Conservation (phyloP, 495 filamentous ascomycete species). For the Penicilliopsis zonata region DNA sequence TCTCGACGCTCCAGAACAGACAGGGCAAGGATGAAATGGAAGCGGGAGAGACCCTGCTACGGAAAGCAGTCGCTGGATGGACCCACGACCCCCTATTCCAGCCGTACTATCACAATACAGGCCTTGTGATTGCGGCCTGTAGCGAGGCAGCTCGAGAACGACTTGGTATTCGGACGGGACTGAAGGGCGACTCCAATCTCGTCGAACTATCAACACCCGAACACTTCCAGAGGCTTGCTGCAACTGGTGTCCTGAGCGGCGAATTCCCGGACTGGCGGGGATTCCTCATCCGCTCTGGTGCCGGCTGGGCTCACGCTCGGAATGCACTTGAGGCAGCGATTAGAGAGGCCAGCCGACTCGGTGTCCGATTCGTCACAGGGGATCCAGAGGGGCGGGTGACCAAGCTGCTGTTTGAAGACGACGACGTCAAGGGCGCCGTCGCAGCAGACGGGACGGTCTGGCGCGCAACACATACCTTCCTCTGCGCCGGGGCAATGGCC, state of each 20-base stretch:
- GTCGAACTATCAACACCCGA: conserved; percentile 6
- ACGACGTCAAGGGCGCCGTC: conserved; percentile 14
- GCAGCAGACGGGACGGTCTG: conserved; percentile 16
- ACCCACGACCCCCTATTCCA: conserved; percentile 30
- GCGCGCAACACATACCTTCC: conserved; percentile 19
- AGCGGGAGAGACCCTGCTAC: conserved; percentile 16
- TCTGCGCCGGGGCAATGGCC: conserved; percentile 26
- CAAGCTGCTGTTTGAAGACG: conserved; percentile 13
- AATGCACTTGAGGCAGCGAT: conserved; percentile 21
- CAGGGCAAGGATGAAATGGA: conserved; percentile 14
- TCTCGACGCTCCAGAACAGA: conserved; percentile 11
- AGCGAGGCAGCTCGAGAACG: conserved; percentile 11
- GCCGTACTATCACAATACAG: conserved; percentile 30
- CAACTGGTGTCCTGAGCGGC: conserved; percentile 26
- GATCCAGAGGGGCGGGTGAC: conserved; percentile 15
- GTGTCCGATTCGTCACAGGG: conserved; percentile 25
- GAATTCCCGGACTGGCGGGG: conserved; percentile 31
- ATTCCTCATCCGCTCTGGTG: conserved; percentile 16
- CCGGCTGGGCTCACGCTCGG: conserved; percentile 30
- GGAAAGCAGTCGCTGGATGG: conserved; percentile 28
- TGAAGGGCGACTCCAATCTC: conserved; percentile 7
- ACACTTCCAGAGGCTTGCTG: conserved; percentile 25
- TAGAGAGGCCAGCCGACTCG: conserved; percentile 20
- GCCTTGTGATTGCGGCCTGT: conserved; percentile 12
- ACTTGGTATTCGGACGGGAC: conserved; percentile 12